phyloP scores from a whole-genome alignment of 2,329 filamentous ascomycete genomes.

The Metarhizium brunneum region DNA sequence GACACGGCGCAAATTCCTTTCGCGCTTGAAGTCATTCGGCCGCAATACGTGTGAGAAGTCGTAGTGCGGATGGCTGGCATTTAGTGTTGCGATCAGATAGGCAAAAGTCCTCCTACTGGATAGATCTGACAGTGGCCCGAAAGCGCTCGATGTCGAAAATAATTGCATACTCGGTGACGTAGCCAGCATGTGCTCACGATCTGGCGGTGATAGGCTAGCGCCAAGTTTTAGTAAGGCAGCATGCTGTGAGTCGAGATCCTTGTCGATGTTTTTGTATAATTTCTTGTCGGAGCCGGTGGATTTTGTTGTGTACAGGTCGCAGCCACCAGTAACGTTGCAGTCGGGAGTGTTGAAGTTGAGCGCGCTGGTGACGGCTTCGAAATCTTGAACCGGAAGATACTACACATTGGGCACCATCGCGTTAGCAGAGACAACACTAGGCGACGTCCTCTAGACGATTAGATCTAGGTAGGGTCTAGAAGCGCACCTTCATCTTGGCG shows the following conservation, averaged over 20 bases:
- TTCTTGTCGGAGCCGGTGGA: conserved; percentile 94
- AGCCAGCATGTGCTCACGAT: conserved; percentile 59
- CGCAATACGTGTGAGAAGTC: conserved; percentile 91
- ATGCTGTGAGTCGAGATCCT: conserved; percentile 84
- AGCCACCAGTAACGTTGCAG: conserved; percentile 84
- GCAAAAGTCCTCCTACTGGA: conserved; percentile 88
- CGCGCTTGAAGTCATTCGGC: conserved; percentile 81
- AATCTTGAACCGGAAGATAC: conserved; percentile 86
- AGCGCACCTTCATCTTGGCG: conserved; percentile 29
- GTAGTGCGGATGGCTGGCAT: conserved; percentile 84
- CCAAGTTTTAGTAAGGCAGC: conserved; percentile 79
- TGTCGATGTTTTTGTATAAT: conserved; percentile 90
- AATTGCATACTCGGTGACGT: conserved; percentile 49
- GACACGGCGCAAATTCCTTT: conserved; percentile 68
- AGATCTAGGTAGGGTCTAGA: neutral
- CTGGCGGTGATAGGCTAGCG: conserved; percentile 76
- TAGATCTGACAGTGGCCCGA: conserved; percentile 80
- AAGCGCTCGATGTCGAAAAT: conserved; percentile 79
- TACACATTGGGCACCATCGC: conserved; percentile 25
- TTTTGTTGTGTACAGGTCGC: conserved; percentile 96
- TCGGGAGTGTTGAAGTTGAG: conserved; percentile 95
- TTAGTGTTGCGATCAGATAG: conserved; percentile 91
- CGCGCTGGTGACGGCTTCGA: conserved; percentile 84
- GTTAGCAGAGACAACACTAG: neutral
- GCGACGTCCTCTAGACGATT: neutral